These are phyloP conservation scores for Yamadazyma mexicana DNA, from an alignment of 1,139 yeast species.

Conservation along the genomic window DNA sequence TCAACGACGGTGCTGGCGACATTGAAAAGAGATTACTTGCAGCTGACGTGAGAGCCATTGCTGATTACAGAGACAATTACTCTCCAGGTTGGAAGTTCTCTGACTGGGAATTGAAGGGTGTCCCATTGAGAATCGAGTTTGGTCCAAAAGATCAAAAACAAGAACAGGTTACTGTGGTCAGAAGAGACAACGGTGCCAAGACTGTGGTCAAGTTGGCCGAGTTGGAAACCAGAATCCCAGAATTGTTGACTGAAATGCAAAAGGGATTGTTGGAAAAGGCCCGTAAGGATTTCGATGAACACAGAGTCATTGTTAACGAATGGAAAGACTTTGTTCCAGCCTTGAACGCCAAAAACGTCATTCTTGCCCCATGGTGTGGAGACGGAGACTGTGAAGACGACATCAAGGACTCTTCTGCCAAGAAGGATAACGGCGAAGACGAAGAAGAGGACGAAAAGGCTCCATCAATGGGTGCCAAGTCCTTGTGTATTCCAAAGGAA, in stretches of 20 bases:
- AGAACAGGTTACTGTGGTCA: conserved; percentile 79
- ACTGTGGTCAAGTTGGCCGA: conserved; percentile 62
- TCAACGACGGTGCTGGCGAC: conserved; percentile 67
- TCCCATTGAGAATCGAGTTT: conserved; percentile 88
- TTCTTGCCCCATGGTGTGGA: conserved; percentile 98
- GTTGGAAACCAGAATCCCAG: conserved; percentile 67
- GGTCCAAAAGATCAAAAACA: conserved; percentile 94
- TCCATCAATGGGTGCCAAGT: conserved; percentile 99
- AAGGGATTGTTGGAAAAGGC: conserved; percentile 73
- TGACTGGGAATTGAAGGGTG: conserved; percentile 96
- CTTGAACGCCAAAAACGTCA: conserved; percentile 86
- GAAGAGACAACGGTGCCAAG: conserved; percentile 89
- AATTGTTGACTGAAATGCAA: conserved; percentile 80
- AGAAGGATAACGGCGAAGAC: conserved; percentile 76
- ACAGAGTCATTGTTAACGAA: conserved; percentile 74
- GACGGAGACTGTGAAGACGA: conserved; percentile 92
- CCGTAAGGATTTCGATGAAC: conserved; percentile 77
- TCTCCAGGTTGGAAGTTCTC: conserved; percentile 99
- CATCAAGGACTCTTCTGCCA: conserved; percentile 90
- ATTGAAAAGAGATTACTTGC: conserved; percentile 59
- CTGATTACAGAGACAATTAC: conserved; percentile 91
- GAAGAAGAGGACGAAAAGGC: conserved; percentile 93
- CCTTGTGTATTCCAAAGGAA: conserved; percentile 92
- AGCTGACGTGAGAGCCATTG: conserved; percentile 68
- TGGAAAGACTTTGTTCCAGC: conserved; percentile 95